Conservation (phyloP, 73 alveolate species). For the Chromera velia region DNA sequence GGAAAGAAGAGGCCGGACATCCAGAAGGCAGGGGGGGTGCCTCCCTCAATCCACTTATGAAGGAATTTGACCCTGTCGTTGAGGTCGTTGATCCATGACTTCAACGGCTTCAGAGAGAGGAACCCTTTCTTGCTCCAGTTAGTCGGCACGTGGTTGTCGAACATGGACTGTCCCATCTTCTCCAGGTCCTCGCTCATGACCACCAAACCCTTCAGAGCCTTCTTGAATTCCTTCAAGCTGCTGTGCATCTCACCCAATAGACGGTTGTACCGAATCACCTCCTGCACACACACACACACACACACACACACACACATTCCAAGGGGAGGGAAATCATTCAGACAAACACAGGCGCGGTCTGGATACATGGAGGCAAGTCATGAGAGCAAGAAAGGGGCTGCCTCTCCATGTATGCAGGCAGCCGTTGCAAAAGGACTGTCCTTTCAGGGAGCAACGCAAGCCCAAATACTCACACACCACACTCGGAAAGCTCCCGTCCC, state of each 20-base stretch:
- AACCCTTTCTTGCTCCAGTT: conserved; percentile 89
- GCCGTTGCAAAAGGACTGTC: no score
- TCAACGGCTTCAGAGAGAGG: conserved; percentile 94
- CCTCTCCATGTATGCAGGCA: no score
- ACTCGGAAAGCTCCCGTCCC: no score
- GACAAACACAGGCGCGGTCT: no score
- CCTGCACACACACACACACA: neutral
- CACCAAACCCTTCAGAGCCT: conserved; percentile 42
- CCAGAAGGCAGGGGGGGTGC: conserved; percentile 86
- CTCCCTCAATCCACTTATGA: conserved; percentile 76
- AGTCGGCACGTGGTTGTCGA: conserved; percentile 67
- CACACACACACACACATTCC: no score
- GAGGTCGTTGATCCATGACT: conserved; percentile 90
- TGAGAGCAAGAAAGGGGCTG: no score
- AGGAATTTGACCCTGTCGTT: conserved; percentile 82
- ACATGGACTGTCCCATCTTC: conserved; percentile 85
- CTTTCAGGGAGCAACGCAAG: no score
- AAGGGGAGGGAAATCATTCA: no score
- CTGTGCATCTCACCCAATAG: conserved; percentile 27
- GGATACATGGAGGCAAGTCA: no score
- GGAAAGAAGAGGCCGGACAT: conserved; percentile 70
- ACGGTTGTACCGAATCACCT: conserved; percentile 7
- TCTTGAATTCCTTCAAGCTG: conserved; percentile 26
- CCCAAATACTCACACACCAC: no score
- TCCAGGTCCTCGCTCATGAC: conserved; percentile 85